These are phyloP conservation scores for Vachellia pachyceras DNA, from an alignment of 306 rosid genomes.

Conservation along the genomic window DNA sequence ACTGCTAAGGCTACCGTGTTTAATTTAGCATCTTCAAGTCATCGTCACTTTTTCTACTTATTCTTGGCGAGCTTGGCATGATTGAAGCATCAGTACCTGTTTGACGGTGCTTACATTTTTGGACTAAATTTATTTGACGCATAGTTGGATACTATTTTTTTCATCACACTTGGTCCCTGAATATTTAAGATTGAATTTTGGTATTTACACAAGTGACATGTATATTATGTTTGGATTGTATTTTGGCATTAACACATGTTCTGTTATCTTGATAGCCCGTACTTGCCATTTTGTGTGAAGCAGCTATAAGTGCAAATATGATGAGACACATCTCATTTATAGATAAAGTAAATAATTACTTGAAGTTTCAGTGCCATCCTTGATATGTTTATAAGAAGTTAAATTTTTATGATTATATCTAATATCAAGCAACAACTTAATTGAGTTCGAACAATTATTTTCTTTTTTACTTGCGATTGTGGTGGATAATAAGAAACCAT, in stretches of 20 bases:
- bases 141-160: neutral
- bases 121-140: neutral
- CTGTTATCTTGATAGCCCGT: neutral
- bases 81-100: neutral
- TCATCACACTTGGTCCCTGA: neutral
- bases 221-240: neutral
- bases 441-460: constrained; percentile 31
- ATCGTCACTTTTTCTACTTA: neutral
- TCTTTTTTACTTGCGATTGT: constrained; percentile 26
- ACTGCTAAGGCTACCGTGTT: neutral
- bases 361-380: neutral
- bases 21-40: neutral
- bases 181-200: neutral
- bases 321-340: neutral
- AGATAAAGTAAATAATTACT: neutral
- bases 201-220: neutral
- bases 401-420: constrained; percentile 8
- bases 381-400: neutral
- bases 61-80: neutral
- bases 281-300: neutral
- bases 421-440: constrained; percentile 2
- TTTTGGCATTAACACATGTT: neutral
- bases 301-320: neutral
- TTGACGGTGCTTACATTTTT: neutral
- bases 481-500: constrained; percentile 16